Base-by-base conservation (phyloP, 2,329 filamentous ascomycete genomes). In the Pestalotiopsis sp. region DNA sequence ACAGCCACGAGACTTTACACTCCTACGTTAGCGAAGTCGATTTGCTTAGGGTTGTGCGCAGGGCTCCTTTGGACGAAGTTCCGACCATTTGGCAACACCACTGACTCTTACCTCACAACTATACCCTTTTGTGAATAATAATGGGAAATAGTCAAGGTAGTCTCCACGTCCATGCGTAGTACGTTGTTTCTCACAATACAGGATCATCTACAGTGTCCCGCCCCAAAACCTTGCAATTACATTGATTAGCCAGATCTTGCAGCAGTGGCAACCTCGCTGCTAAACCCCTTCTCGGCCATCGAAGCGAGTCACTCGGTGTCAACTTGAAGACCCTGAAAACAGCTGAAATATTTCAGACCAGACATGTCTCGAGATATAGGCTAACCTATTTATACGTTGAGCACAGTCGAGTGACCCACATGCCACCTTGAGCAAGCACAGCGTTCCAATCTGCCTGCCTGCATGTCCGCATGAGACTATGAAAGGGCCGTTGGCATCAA, bases 1-100 rank as follows among this genome's bases (percentile, higher is more conserved):
- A 87, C 41, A 78, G 77, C 2, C 79, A 84, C 36, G 38, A 67
- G 23, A 66, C 41, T 56, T 25, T 57, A 14, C 59, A 62, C 36
- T 31, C 59, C 27, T 17, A 23, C 2, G 23, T 23, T 23, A 39
- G 31, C 20, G 31, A 62, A 13, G 17, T 20, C 13, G 31, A 62
- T 14, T 39, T 38, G 7, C 31, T 59, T 11, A 14, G 31, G 31
- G 7, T 52, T 52, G 14, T n/a, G 45, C 14, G 9, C 17, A 20
- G 17, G 20, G 17, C 4, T 3, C 5, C 13, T 5, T 5, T 13
- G 27, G 5, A 20, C 5, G 14, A 36, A 36, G 23, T 23, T 59
- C 57, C 23, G 1, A 27, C 27, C 14, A 39, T 23, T 62, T 6
- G 13, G 45, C 45, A 52, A 52, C 20, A 52, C 17, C 14, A 49